Evolutionary conservation across 2,329 filamentous ascomycete species (phyloP).

Genomic region (Aspergillus ruber): DNA sequence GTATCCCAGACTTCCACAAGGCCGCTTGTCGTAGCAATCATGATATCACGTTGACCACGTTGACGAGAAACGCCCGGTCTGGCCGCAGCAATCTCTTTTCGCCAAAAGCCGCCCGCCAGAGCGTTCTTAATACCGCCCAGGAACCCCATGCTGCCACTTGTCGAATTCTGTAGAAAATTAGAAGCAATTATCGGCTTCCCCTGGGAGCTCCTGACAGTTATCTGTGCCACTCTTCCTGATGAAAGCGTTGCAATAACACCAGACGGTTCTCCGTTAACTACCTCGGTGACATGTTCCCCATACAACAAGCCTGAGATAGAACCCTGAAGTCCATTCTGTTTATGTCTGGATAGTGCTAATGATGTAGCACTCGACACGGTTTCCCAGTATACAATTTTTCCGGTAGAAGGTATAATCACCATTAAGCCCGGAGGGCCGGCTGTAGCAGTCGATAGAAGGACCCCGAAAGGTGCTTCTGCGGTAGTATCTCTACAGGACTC

Average conservation of each 20-base stretch:
- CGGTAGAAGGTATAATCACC: conserved; percentile 73
- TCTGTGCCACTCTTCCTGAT: conserved; percentile 76
- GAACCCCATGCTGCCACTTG: conserved; percentile 57
- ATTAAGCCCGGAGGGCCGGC: conserved; percentile 80
- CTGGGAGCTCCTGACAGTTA: conserved; percentile 79
- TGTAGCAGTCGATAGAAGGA: conserved; percentile 72
- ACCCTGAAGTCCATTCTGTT: conserved; percentile 72
- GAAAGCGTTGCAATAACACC: conserved; percentile 83
- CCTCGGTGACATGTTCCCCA: conserved; percentile 68
- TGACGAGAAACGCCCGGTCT: conserved; percentile 64
- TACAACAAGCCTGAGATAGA: conserved; percentile 66
- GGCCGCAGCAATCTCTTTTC: conserved; percentile 74
- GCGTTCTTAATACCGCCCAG: conserved; percentile 76
- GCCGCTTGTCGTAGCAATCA: conserved; percentile 71
- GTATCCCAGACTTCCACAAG: conserved; percentile 81
- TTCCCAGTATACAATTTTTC: conserved; percentile 91
- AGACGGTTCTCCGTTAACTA: conserved; percentile 77
- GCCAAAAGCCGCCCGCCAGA: conserved; percentile 62
- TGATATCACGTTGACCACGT: conserved; percentile 76
- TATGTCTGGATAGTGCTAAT: conserved; percentile 74
- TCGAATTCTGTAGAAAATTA: conserved; percentile 64
- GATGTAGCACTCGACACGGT: conserved; percentile 84
- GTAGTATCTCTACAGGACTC: conserved; percentile 59
- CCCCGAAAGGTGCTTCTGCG: conserved; percentile 73
- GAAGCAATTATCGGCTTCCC: conserved; percentile 75